Conservation (phyloP, 179 eudicot species). For the Heliamphora pulchella region DNA sequence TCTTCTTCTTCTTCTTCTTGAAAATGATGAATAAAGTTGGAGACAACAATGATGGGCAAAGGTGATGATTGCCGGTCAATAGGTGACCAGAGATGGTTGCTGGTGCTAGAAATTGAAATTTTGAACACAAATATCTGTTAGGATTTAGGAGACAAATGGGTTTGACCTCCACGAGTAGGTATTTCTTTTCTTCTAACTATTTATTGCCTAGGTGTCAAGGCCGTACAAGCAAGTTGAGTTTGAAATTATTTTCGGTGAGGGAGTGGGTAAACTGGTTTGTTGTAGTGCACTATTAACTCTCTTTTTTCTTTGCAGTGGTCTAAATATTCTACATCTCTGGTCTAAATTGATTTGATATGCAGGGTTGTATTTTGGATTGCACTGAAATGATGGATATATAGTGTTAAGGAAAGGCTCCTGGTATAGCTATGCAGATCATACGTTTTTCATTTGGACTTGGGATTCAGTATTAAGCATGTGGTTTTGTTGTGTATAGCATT, state of each 20-base stretch:
- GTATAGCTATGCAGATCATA: conserved; percentile 87
- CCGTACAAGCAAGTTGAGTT: conserved; percentile 96
- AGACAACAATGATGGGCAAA: no score
- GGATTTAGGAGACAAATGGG: no score
- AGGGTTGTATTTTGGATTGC: conserved; percentile 95
- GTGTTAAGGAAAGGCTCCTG: conserved; percentile 87
- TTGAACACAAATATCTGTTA: no score
- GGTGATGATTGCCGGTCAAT: no score
- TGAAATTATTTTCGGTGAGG: conserved; percentile 91
- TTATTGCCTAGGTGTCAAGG: conserved; percentile 63
- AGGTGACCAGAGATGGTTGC: no score
- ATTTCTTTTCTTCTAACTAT: no score
- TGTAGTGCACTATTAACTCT: conserved; percentile 21
- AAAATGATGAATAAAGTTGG: no score
- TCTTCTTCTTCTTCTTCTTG: no score
- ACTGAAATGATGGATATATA: conserved; percentile 73
- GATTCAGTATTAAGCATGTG: neutral
- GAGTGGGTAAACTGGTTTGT: conserved; percentile 90
- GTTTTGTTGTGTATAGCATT: neutral
- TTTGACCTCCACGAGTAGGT: no score
- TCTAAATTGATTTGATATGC: conserved; percentile 22
- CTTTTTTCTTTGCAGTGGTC: conserved; percentile 10
- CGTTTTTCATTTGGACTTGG: conserved; percentile 32
- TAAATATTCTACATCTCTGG: neutral
- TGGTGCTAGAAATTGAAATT: no score